Evolutionary conservation across 2,329 filamentous ascomycete genomes (phyloP).

Genomic region (Claviceps sp.): DNA sequence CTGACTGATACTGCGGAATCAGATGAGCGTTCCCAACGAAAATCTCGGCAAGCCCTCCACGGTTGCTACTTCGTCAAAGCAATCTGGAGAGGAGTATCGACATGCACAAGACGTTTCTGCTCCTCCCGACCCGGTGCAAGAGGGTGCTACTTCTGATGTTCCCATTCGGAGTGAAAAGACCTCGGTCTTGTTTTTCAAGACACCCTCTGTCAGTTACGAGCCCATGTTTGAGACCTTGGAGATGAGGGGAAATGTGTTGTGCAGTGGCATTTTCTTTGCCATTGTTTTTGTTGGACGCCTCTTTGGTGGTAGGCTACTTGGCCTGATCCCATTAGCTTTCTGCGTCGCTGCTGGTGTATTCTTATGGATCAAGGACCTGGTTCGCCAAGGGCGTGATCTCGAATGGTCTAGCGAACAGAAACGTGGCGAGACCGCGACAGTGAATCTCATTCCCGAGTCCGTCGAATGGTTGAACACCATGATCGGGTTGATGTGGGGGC

Average conservation of each 20-base stretch:
- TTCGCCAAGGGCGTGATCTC: constrained; percentile 65
- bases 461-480: constrained; percentile 95
- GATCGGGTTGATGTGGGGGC: constrained; percentile 70
- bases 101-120: constrained; percentile 79
- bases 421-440: constrained; percentile 71
- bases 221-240: constrained; percentile 73
- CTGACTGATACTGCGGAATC: constrained; percentile 1
- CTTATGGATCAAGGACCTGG: constrained; percentile 79
- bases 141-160: constrained; percentile 79
- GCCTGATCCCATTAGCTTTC: constrained; percentile 58
- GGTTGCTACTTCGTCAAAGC: constrained; percentile 55
- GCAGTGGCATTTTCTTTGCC: constrained; percentile 53
- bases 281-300: constrained; percentile 67
- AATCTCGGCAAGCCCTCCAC: constrained; percentile 67
- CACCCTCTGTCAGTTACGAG: constrained; percentile 77
- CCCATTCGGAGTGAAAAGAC: constrained; percentile 95
- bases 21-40: constrained; percentile 79
- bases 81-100: constrained; percentile 70
- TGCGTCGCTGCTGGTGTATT: constrained; percentile 68
- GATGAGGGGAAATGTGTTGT: constrained; percentile 57
- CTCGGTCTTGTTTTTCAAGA: constrained; percentile 90
- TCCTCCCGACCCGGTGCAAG: constrained; percentile 72
- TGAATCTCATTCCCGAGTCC: constrained; percentile 82
- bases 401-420: constrained; percentile 85
- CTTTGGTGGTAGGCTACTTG: constrained; percentile 66